phyloP scores from a whole-genome alignment of 306 rosid species.

The Senna tora region DNA sequence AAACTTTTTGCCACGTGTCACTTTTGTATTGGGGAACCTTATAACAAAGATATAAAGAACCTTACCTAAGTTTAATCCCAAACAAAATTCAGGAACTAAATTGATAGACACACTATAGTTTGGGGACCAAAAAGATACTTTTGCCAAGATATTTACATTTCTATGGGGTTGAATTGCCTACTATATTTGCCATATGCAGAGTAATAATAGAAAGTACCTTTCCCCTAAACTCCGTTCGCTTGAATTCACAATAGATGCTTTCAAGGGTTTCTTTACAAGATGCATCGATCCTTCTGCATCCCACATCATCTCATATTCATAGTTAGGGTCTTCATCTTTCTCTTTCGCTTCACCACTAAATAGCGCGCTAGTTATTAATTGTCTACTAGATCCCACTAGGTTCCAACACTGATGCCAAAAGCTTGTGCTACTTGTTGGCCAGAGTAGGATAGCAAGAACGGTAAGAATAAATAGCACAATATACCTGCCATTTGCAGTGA shows the following conservation, averaged over 20 bases:
- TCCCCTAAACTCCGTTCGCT: constrained; percentile 55
- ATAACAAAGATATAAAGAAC: no score
- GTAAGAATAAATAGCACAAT: constrained; percentile 57
- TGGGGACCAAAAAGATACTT: no score
- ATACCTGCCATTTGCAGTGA: constrained; percentile 58
- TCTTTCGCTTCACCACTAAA: constrained; percentile 39
- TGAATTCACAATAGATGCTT: constrained; percentile 41
- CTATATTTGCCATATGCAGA: not conserved
- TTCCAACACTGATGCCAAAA: constrained; percentile 52
- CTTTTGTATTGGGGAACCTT: no score
- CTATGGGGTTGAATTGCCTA: constrained; percentile 22
- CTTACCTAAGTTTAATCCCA: no score
- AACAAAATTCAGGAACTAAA: no score
- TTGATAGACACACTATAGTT: no score
- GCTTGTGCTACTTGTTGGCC: constrained; percentile 68
- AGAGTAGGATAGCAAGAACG: constrained; percentile 64
- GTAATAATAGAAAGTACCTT: constrained; percentile 49
- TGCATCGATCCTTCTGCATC: constrained; percentile 72
- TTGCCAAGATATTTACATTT: no score
- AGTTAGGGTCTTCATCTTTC: constrained; percentile 56
- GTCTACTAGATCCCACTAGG: constrained; percentile 42
- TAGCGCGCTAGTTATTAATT: constrained; percentile 40
- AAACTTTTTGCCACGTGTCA: no score
- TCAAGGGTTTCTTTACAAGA: constrained; percentile 68
- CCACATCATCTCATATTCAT: constrained; percentile 69